Evolutionary conservation across 1,284 basidiomycete species (phyloP).

Genomic region (Malassezia yamatoensis): DNA sequence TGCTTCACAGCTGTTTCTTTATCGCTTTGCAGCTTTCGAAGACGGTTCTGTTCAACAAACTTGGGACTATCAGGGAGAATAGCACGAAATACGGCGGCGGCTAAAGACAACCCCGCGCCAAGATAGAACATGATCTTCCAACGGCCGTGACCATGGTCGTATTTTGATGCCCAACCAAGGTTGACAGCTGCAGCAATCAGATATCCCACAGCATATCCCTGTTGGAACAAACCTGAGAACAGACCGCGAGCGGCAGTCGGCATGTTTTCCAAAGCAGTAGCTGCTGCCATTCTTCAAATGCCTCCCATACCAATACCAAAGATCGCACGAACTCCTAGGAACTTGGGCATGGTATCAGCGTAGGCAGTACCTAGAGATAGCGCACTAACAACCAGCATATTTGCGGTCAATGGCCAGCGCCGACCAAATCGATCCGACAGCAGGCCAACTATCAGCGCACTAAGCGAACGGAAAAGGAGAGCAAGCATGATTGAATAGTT

Average conservation of each 20-base stretch:
- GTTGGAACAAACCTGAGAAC: conserved; percentile 70
- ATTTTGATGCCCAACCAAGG: conserved; percentile 52
- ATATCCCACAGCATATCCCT: conserved; percentile 61
- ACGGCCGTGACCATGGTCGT: conserved; percentile 18
- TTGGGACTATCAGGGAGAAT: conserved; percentile 69
- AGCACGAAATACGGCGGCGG: conserved; percentile 62
- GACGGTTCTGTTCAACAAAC: conserved; percentile 53
- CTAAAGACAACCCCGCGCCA: conserved; percentile 58
- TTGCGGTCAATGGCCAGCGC: conserved; percentile 52
- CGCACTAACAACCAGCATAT: conserved; percentile 51
- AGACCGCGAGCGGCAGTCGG: conserved; percentile 77
- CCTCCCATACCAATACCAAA: conserved; percentile 59
- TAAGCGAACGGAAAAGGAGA: conserved; percentile 73
- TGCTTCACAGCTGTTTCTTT: conserved; percentile 52
- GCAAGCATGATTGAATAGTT: conserved; percentile 75
- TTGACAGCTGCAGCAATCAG: conserved; percentile 62
- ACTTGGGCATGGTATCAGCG: conserved; percentile 50
- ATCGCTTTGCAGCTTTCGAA: conserved; percentile 45
- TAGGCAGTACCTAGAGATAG: conserved; percentile 65
- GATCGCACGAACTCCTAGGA: conserved; percentile 50
- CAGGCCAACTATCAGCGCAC: conserved; percentile 66
- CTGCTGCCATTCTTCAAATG: conserved; percentile 30
- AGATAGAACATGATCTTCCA: conserved; percentile 53
- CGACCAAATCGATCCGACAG: conserved; percentile 62
- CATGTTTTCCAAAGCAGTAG: conserved; percentile 68